A percentile compares a stretch with the other conserved stretches of the same genome.
Evolutionary conservation across 441 rosid species (phyloP).

Genomic region (Daphne laureola): DNA sequence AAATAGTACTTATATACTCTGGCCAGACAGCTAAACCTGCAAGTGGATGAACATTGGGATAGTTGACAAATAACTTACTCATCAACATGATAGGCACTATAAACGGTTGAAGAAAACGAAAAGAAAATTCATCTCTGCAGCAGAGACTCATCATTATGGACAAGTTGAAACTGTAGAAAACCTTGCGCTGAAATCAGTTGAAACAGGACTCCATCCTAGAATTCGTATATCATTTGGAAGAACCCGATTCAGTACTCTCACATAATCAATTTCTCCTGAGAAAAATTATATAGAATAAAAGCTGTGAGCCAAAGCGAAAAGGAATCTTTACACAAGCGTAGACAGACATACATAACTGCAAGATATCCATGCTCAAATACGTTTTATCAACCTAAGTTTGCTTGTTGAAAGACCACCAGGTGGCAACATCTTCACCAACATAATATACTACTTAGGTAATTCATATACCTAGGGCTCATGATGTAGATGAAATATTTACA

Average conservation of each 20-base stretch:
- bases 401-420: no score
- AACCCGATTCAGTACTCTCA: constrained; percentile 74
- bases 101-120: constrained; percentile 6
- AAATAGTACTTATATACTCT: constrained; percentile 82
- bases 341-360: no score
- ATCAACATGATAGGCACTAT: background rate
- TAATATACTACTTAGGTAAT: no score
- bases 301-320: constrained; percentile 6
- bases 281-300: constrained; percentile 19
- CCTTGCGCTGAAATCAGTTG: constrained; percentile 90
- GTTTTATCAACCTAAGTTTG: no score
- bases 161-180: constrained; percentile 20
- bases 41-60: constrained; percentile 11
- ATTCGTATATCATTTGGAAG: constrained; percentile 87
- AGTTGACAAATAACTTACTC: background rate
- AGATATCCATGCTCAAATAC: no score
- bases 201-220: constrained; percentile 85
- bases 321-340: background rate
- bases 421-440: no score
- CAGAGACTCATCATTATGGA: constrained; percentile 8
- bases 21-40: constrained; percentile 82
- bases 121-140: background rate
- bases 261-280: constrained; percentile 81
- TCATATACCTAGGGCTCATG: no score
- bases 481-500: no score